A percentile compares a stretch with the other conserved stretches of the same genome.
Evolutionary conservation across 2,329 filamentous ascomycete genomes (phyloP).

Genomic region (Fusarium sp.): DNA sequence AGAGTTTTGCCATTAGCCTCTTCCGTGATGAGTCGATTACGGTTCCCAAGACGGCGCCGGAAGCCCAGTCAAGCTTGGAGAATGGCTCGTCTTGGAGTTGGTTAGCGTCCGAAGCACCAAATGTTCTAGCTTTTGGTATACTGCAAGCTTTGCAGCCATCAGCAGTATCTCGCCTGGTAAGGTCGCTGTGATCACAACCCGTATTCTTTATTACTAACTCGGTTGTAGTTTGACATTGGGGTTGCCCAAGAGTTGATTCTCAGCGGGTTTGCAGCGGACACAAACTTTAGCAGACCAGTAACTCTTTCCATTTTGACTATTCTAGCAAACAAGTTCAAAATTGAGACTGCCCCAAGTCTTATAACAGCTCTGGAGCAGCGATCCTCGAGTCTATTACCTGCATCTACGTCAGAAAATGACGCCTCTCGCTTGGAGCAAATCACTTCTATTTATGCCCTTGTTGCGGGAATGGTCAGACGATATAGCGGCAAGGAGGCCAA

Average conservation of each 20-base stretch:
- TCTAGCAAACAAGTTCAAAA: conserved; percentile 58
- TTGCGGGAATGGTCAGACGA: conserved; percentile 52
- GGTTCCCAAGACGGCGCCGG: conserved; percentile 19
- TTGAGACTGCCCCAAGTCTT: conserved; percentile 47
- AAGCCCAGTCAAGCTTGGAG: conserved; percentile 17
- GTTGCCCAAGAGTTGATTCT: conserved; percentile 51
- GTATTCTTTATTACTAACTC: conserved; percentile 16
- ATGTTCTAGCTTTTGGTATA: conserved; percentile 53
- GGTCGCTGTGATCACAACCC: conserved; percentile 4
- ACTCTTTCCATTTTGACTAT: conserved; percentile 53
- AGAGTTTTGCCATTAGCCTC: conserved; percentile 50
- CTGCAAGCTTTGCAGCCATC: conserved; percentile 51
- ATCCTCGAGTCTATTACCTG: conserved; percentile 33
- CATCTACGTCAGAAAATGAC: conserved; percentile 14
- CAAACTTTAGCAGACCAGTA: conserved; percentile 41
- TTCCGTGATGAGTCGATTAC: conserved; percentile 49
- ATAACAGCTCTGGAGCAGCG: conserved; percentile 44
- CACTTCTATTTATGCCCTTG: conserved; percentile 50
- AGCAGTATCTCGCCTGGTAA: conserved; percentile 50
- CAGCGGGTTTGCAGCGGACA: conserved; percentile 36
- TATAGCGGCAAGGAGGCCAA: conserved; percentile 51
- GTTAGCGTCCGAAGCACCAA: conserved; percentile 46
- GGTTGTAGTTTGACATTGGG: conserved; percentile 50
- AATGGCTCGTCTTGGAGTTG: conserved; percentile 47
- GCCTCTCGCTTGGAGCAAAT: conserved; percentile 40